Evolutionary conservation across 164 flowering plant genomes (phyloP).

Genomic region (Vitis riparia): DNA sequence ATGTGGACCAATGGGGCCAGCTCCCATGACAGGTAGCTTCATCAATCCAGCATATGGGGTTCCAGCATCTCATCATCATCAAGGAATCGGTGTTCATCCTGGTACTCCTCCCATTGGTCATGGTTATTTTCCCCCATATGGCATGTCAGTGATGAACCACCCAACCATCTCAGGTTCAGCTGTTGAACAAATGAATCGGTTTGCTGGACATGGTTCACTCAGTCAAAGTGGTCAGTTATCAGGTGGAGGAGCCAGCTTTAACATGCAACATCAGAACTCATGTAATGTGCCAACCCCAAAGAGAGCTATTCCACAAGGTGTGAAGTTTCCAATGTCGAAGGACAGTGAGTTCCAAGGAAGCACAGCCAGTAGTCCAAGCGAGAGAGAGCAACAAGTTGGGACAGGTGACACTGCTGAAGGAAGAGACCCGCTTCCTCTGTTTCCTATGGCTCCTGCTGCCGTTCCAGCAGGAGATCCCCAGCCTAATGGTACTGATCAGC

Average conservation of each 20-base stretch:
- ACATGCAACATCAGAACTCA: constrained; percentile 45
- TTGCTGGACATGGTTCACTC: constrained; percentile 25
- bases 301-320: constrained; percentile 25
- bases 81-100: constrained; percentile 39
- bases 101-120: constrained; percentile 32
- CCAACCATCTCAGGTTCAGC: constrained; percentile 40
- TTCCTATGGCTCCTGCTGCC: constrained; percentile 41
- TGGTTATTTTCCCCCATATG: constrained; percentile 62
- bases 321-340: constrained; percentile 35
- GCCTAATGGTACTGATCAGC: constrained; percentile 26
- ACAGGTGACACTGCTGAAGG: constrained; percentile 10
- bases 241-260: constrained; percentile 24
- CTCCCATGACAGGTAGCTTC: constrained; percentile 36
- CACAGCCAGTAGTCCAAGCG: constrained; percentile 70
- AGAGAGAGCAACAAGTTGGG: constrained; percentile 22
- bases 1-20: constrained; percentile 34
- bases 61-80: constrained; percentile 41
- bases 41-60: constrained; percentile 40
- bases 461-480: constrained; percentile 15
- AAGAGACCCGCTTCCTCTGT: constrained; percentile 45
- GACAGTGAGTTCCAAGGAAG: constrained; percentile 62
- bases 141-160: constrained; percentile 52
- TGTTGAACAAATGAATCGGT: constrained; percentile 46
- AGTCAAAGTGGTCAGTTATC: constrained; percentile 30
- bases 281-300: constrained; percentile 33